A percentile compares a stretch with the other conserved stretches of the same genome.
These are phyloP conservation scores for Globomyces pollinis-pini DNA, from an alignment of 192 early-diverging fungal species.

Conservation along the genomic window DNA sequence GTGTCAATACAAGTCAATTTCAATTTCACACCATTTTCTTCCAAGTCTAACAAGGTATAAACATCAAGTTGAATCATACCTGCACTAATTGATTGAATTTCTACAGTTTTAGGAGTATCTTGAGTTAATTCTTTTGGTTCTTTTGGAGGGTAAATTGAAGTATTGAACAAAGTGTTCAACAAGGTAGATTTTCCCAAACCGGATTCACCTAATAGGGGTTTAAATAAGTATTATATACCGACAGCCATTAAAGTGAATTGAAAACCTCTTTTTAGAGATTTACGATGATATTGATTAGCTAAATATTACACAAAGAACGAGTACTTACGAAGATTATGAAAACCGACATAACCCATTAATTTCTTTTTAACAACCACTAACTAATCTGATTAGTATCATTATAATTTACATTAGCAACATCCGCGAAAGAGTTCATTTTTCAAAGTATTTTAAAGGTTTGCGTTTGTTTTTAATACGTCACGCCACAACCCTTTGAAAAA, in stretches of 20 bases:
- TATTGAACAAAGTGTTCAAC: constrained; percentile 58
- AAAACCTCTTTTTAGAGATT: constrained; percentile 95
- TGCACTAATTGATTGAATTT: constrained; percentile 47
- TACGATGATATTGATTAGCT: constrained; percentile 65
- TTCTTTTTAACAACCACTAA: constrained; percentile 34
- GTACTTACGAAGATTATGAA: too few relatives aligned
- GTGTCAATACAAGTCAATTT: constrained; percentile 96
- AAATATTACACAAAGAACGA: too few relatives aligned
- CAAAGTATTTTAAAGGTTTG: background rate
- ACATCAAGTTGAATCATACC: too few relatives aligned
- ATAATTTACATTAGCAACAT: constrained; percentile 2
- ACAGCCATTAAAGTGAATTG: constrained; percentile 67
- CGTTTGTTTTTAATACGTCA: constrained; percentile 3
- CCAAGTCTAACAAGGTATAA: constrained; percentile 50
- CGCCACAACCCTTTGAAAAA: too few relatives aligned
- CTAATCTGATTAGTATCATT: background rate
- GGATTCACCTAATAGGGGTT: constrained; percentile 40
- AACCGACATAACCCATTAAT: constrained; percentile 44
- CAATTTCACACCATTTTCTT: constrained; percentile 97
- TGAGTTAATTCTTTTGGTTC: constrained; percentile 62
- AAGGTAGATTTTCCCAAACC: constrained; percentile 60
- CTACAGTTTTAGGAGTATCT: constrained; percentile 55
- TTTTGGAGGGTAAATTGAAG: constrained; percentile 78
- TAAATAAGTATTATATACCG: constrained; percentile 23
- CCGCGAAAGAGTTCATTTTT: too few relatives aligned